These are phyloP conservation scores for Penicillium flavigenum DNA, from an alignment of 495 filamentous ascomycete species.

Conservation along the genomic window DNA sequence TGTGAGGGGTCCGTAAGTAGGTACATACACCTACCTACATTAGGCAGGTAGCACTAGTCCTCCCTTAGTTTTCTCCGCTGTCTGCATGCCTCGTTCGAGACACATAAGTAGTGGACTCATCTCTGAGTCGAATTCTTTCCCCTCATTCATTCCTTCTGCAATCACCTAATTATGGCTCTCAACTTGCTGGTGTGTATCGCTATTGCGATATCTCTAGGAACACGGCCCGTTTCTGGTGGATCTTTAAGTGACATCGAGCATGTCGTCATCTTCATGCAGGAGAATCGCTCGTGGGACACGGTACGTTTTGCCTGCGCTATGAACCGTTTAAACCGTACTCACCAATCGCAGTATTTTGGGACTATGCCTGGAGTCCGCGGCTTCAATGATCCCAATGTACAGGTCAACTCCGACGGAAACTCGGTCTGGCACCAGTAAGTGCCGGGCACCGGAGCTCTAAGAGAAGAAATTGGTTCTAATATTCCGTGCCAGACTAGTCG, in stretches of 20 bases:
- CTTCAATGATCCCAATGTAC: slow-evolving; percentile 57
- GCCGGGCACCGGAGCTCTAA: background rate
- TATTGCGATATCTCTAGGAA: slow-evolving; percentile 24
- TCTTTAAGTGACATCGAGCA: slow-evolving; percentile 54
- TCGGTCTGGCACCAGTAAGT: slow-evolving; percentile 52
- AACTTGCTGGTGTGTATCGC: slow-evolving; percentile 14
- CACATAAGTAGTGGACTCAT: slow-evolving; percentile 1
- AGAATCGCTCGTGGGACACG: slow-evolving; percentile 45
- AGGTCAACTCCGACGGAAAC: slow-evolving; percentile 45
- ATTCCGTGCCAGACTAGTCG: slow-evolving; percentile 17
- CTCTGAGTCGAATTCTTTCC: background rate
- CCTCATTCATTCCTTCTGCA: background rate
- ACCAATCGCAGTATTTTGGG: slow-evolving; percentile 47
- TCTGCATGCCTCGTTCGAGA: background rate
- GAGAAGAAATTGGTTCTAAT: background rate
- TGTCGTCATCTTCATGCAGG: slow-evolving; percentile 61
- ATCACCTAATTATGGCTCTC: slow-evolving; percentile 14
- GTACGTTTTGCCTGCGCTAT: slow-evolving; percentile 19
- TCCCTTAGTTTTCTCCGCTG: too few species aligned
- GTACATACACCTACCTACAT: background rate
- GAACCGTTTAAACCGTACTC: background rate
- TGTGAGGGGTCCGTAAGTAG: background rate
- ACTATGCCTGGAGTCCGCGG: slow-evolving; percentile 57
- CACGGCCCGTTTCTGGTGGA: slow-evolving; percentile 32
- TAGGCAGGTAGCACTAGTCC: background rate